Base-by-base conservation (phyloP, 352 stramenopile genomes). In the Globisporangium perplexum region DNA sequence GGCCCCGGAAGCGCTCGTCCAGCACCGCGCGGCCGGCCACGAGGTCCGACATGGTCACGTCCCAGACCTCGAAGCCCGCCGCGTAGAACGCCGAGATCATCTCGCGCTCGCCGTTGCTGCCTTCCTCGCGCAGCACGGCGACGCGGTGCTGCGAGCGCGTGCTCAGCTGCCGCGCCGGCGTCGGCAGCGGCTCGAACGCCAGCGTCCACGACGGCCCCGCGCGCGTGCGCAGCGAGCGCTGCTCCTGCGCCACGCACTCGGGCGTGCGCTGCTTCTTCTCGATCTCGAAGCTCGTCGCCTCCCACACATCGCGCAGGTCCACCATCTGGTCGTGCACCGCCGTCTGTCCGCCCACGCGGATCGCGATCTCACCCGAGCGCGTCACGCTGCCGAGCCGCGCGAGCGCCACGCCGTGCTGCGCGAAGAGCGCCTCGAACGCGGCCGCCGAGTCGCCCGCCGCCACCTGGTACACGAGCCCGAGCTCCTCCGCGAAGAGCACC, bases 51-150 rank as follows among this genome's bases (percentile, higher is more conserved):
- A 99, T 98, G 50, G 86, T 97, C n/a, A 98, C 73, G 80, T 99
- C 96, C 96, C 97, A 99, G 7, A 97, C 86, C 60, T 99, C 96
- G 60, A 99, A 98, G 11, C 97, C 97, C 20, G 96, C 96, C 23
- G 93, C 69, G 57, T 98, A 78, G 77, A 99, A 99, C 7, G 97
- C 96, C 15, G 94, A 88, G 43, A 96, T 74, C 97, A 99, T 99
- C 69, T 99, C 97, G 22, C 96, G 78, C 73, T 99, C 97, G 41
- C 97, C 97, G 73, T 99, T 99, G 65, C 88, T 98, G 52, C 97
- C 97, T 84, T 99, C 97, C 74, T 99, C 96, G 45, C 97, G 88
- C 44, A 99, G 70, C 22, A 99, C 83, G 31, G 93, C 96, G 33
- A 99, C 95, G 54, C 96, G 95, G 66, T 98, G 95, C 66, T 98